phyloP scores from a whole-genome alignment of 805 yeast genomes.

The Hanseniaspora pseudoguilliermondii region DNA sequence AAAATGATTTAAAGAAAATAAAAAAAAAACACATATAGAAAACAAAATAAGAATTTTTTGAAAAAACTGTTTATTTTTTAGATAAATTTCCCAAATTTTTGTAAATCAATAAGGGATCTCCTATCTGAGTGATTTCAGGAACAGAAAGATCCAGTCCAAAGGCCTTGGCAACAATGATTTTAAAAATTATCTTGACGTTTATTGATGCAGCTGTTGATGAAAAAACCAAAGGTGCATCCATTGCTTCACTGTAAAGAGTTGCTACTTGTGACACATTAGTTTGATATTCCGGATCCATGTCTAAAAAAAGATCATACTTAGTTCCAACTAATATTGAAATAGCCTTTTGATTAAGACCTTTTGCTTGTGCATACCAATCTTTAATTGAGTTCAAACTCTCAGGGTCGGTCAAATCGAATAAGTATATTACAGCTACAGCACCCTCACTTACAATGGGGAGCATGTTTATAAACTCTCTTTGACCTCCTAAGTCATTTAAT shows the following conservation, averaged over 20 bases:
- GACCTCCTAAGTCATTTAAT: constrained; percentile 95
- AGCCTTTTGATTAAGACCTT: constrained; percentile 81
- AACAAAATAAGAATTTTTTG: background rate
- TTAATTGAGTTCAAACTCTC: constrained; percentile 76
- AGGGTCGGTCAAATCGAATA: constrained; percentile 81
- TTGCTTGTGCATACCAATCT: constrained; percentile 88
- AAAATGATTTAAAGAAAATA: constrained; percentile 5
- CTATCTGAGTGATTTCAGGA: constrained; percentile 70
- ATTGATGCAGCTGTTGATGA: constrained; percentile 87
- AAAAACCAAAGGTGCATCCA: constrained; percentile 75
- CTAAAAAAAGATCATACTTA: constrained; percentile 77
- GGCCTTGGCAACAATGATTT: constrained; percentile 77
- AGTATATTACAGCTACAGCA: constrained; percentile 79
- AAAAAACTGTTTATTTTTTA: background rate
- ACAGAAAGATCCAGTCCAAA: constrained; percentile 72
- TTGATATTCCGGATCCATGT: constrained; percentile 67
- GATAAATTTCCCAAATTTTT: constrained; percentile 24
- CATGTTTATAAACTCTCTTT: constrained; percentile 89
- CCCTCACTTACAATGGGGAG: constrained; percentile 82
- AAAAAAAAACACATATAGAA: constrained; percentile 28
- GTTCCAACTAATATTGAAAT: constrained; percentile 88
- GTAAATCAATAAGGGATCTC: constrained; percentile 84
- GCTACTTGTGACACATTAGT: constrained; percentile 73
- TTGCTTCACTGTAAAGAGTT: constrained; percentile 71
- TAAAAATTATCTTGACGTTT: constrained; percentile 86